Evolutionary conservation across 2,329 filamentous ascomycete genomes (phyloP).

Genomic region (Aureobasidium vineae): DNA sequence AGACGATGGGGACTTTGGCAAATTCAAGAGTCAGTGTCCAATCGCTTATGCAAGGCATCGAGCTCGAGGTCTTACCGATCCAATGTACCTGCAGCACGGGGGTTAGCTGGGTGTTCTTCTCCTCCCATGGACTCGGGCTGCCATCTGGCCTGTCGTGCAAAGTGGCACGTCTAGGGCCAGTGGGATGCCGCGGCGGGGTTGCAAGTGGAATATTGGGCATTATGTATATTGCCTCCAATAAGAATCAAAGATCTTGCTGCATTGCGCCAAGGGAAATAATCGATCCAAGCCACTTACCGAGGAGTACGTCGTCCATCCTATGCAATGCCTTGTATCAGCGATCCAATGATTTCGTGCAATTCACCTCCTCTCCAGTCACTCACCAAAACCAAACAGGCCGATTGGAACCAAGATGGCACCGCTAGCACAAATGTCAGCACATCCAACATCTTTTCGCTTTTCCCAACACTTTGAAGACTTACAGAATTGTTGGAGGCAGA

Average conservation of each 20-base stretch:
- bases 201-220: slow-evolving; percentile 29
- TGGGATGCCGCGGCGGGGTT: neutral
- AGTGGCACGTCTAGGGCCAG: neutral
- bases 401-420: slow-evolving; percentile 77
- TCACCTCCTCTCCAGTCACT: slow-evolving; percentile 32
- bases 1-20: slow-evolving; percentile 50
- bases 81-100: slow-evolving; percentile 46
- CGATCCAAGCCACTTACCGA: slow-evolving; percentile 56
- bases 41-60: slow-evolving; percentile 21
- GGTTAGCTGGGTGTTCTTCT: slow-evolving; percentile 24
- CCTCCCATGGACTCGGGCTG: slow-evolving; percentile 19
- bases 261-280: slow-evolving; percentile 14
- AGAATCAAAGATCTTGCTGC: neutral
- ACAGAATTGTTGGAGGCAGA: slow-evolving; percentile 62
- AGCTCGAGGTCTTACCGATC: slow-evolving; percentile 44
- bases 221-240: slow-evolving; percentile 34
- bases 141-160: slow-evolving; percentile 22
- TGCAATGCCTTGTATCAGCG: slow-evolving; percentile 12
- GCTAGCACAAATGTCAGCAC: slow-evolving; percentile 44
- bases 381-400: slow-evolving; percentile 82
- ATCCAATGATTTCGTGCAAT: neutral
- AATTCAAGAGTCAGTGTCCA: slow-evolving; percentile 28
- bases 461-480: slow-evolving; percentile 26
- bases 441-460: slow-evolving; percentile 23
- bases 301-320: slow-evolving; percentile 70